These are phyloP conservation scores for Leccinum aurantiacum DNA, from an alignment of 768 basidiomycete genomes.

Conservation along the genomic window DNA sequence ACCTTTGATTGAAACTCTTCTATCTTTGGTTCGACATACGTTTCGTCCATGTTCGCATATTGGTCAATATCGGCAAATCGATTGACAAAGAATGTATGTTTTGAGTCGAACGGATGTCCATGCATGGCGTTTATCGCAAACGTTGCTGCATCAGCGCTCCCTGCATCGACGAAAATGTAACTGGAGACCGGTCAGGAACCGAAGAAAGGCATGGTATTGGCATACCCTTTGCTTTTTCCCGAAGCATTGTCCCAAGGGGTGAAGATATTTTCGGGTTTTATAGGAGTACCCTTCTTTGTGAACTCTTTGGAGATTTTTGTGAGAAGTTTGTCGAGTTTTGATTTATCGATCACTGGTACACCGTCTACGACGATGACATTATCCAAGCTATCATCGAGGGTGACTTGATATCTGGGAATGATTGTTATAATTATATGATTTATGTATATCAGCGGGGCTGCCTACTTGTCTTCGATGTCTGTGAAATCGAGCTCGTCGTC, in stretches of 20 bases:
- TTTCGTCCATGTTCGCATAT: conserved; percentile 74
- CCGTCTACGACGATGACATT: conserved; percentile 92
- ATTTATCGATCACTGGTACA: conserved; percentile 84
- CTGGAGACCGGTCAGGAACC: conserved; percentile 38
- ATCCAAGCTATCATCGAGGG: conserved; percentile 85
- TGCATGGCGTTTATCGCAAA: conserved; percentile 67
- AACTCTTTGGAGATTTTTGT: conserved; percentile 84
- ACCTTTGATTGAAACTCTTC: conserved; percentile 80
- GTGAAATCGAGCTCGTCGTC: conserved; percentile 80
- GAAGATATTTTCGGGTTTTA: conserved; percentile 75
- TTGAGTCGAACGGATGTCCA: conserved; percentile 82
- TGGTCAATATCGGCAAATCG: conserved; percentile 88
- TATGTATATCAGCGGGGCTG: not conserved
- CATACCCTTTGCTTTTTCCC: conserved; percentile 91
- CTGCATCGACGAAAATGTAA: conserved; percentile 81
- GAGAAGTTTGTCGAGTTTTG: conserved; percentile 79
- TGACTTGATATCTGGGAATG: conserved; percentile 73
- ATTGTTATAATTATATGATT: conserved; percentile 7
- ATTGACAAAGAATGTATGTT: conserved; percentile 82
- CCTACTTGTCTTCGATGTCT: conserved; percentile 86
- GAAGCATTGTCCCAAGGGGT: conserved; percentile 85
- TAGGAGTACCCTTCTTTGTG: conserved; percentile 70
- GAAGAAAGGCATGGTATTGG: conserved; percentile 5
- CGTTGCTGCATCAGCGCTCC: conserved; percentile 65
- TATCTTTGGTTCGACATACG: conserved; percentile 69